These are phyloP conservation scores for Metschnikowia gelsemii DNA, from an alignment of 805 yeast species.

Conservation along the genomic window DNA sequence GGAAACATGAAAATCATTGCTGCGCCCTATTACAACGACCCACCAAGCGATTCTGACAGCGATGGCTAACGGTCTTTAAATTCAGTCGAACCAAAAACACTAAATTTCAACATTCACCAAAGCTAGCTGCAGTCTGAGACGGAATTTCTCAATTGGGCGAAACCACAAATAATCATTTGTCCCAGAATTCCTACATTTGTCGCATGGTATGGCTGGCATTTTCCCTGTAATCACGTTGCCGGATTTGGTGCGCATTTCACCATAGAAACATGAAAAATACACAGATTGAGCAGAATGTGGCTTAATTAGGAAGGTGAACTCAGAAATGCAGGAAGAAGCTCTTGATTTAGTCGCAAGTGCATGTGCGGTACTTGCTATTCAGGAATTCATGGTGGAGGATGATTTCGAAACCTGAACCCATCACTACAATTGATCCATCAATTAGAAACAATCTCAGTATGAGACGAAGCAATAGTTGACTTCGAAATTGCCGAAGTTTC, in stretches of 20 bases:
- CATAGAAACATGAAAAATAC: slow-evolving; percentile 3
- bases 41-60: slow-evolving; percentile 37
- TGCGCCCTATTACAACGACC: slow-evolving; percentile 39
- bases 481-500: slow-evolving; percentile 5
- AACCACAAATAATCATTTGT: not conserved
- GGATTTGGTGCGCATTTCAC: slow-evolving; percentile 6
- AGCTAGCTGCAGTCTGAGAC: not conserved
- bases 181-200: slow-evolving; percentile 2
- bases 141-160: slow-evolving; percentile 2
- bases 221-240: slow-evolving; percentile 8
- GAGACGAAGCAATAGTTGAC: too few relatives aligned
- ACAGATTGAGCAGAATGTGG: slow-evolving; percentile 10
- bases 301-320: slow-evolving; percentile 11
- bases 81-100: not conserved
- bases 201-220: slow-evolving; percentile 1
- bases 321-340: slow-evolving; percentile 2
- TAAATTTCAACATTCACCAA: not conserved
- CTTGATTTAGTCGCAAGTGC: not conserved
- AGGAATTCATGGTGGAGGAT: too few relatives aligned
- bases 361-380: slow-evolving; percentile 1
- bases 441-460: too few relatives aligned
- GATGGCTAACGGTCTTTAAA: slow-evolving; percentile 5
- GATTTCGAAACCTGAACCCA: too few relatives aligned
- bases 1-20: slow-evolving; percentile 32
- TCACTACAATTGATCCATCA: too few relatives aligned